Evolutionary conservation across 345 rosid species (phyloP), one percentile per base, ranked within the genome.

Genomic region (Conringia planisiliqua): DNA sequence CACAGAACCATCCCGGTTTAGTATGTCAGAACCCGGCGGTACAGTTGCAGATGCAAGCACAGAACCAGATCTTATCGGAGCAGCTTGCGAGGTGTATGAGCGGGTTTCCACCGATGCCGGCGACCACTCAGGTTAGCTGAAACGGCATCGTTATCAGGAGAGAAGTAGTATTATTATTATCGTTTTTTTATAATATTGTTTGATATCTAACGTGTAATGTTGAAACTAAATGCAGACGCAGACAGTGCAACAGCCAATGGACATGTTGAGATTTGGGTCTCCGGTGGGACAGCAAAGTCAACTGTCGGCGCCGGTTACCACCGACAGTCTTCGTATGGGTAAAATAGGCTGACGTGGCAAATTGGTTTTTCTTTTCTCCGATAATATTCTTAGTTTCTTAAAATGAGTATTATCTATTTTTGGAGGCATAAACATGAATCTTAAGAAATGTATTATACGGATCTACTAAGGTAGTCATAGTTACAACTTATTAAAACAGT

Each of bases 31-130:
- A 83, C 75, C 86, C 83, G 18, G 78, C 83, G 13, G 78, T 82
- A n/a, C 79, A 76, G 8, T 9, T 69, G 12, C 90, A 76, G 17
- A 39, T 76, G 10, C 75, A 76, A 76, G 75, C 71, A 43, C 79
- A 73, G 47, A 82, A 83, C 72, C 89, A 73, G 66, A 67, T 75
- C 29, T 70, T 87, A 7, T 26, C 90, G 2, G 88, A 85, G 32
- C 90, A 85, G 72, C 86, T 82, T 7, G 87, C 85, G 0, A 85
- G 88, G 14, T 84, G 73, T 43, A 83, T 89, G 82, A 42, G 48
- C 4, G 86, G 86, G 56, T 82, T 87, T 72, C 88, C 84, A 11
- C 83, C 74, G 10, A 71, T 84, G 83, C 89, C 87, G 48, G 29
- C 56, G 24, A 57, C 85, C 16, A 55, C 86, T 70, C 89, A 89